Base-by-base conservation (phyloP, 1,139 yeast species). In the Pichia inconspicua region DNA sequence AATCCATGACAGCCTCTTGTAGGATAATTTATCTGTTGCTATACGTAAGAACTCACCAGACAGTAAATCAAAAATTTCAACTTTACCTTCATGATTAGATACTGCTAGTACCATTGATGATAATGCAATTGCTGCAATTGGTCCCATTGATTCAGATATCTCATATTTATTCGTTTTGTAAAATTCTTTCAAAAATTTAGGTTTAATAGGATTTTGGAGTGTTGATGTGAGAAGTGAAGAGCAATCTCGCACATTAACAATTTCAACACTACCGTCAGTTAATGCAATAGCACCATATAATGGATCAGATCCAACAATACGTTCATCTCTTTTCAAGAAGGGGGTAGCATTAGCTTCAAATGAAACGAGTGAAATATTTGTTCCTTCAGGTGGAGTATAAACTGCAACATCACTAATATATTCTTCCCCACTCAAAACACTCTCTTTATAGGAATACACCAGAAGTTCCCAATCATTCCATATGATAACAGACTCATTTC, bases 11-110 rank as follows among this genome's bases (percentile, higher is more conserved):
- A 53, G 15, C 32, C 48, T 48, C 36, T 52, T 52, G 28, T 53
- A 53, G n/a, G 50, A 50, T 1, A 55, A 46, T 39, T 54, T 55
- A 34, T 75, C 74, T 28, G 74, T 41, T 2, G 55, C 53, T 11
- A 51, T 74, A 48, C 80, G 66, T 15, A 80, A 59, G 42, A 69
- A 70, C 41, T 71, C 73, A 2, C 92, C 92, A 0, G 80, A 79
- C 46, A 79, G 69, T 0, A 78, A 71, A 59, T 87, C 86, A 62
- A 78, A 78, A 25, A 84, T 66, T 45, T 80, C 77, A 5, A 81
- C 73, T 52, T 70, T 72, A 19, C 92, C 92, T 54, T 80, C 75
- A 55, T 73, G 75, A 2, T 86, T 84, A 0, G 85, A 84, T 30
- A 63, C 57, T 9, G 59, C 46, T 15, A 60, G 45, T 5, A 62